A percentile compares a stretch with the other conserved stretches of the same genome.
phyloP scores from a whole-genome alignment of 306 rosid genomes.

The Clitoria ternatea region DNA sequence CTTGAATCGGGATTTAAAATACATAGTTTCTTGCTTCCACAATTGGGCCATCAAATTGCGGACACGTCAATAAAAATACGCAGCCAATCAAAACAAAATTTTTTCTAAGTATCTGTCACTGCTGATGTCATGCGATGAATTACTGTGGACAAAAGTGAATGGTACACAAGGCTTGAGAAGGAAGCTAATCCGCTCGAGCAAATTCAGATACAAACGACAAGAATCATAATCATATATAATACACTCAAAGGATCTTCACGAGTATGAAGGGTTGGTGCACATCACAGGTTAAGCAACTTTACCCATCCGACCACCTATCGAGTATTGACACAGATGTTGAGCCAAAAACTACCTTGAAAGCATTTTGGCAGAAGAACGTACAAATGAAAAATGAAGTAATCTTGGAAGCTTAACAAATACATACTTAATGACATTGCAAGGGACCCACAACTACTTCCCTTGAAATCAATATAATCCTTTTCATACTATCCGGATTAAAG shows the following conservation, averaged over 20 bases:
- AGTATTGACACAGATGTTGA: slow-evolving; percentile 26
- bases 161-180: slow-evolving; percentile 22
- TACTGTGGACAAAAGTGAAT: neutral
- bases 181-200: slow-evolving; percentile 13
- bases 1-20: neutral
- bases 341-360: slow-evolving; percentile 26
- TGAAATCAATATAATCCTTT: slow-evolving; percentile 30
- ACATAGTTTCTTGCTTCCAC: neutral
- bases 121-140: slow-evolving; percentile 20
- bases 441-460: slow-evolving; percentile 31
- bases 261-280: neutral
- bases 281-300: slow-evolving; percentile 18
- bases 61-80: slow-evolving; percentile 3
- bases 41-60: slow-evolving; percentile 4
- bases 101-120: neutral
- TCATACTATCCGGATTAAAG: slow-evolving; percentile 34
- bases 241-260: slow-evolving; percentile 14
- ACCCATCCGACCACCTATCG: slow-evolving; percentile 15
- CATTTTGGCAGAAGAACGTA: slow-evolving; percentile 30
- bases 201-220: slow-evolving; percentile 26
- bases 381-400: slow-evolving; percentile 22
- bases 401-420: slow-evolving; percentile 14
- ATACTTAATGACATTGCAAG: slow-evolving; percentile 25
- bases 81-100: neutral
- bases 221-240: neutral